Conservation (phyloP, 495 filamentous ascomycete species). For the Neurospora sp. region DNA sequence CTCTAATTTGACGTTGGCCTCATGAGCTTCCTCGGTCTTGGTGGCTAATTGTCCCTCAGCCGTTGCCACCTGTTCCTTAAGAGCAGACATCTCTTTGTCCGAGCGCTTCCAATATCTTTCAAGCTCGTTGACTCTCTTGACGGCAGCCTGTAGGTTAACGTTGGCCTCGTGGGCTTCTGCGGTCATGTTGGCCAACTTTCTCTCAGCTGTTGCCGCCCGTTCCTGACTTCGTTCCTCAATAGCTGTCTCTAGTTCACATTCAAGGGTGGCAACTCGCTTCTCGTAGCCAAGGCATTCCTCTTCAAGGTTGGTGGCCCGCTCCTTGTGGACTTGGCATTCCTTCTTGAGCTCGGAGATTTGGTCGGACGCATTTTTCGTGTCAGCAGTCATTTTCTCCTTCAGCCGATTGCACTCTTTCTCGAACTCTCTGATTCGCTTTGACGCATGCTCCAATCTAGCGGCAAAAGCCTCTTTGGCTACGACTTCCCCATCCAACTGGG, state of each 20-base stretch:
- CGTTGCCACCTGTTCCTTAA: neutral
- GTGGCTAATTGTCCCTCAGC: neutral
- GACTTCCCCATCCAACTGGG: neutral
- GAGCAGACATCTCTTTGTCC: too few species aligned
- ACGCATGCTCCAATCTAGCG: neutral
- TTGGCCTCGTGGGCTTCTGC: neutral
- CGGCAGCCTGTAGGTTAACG: neutral
- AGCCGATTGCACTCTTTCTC: neutral
- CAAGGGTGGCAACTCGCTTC: neutral
- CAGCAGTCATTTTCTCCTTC: neutral
- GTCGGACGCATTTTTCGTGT: neutral
- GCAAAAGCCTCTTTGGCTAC: neutral
- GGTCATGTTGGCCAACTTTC: neutral
- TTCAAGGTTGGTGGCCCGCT: neutral
- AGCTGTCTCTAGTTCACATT: neutral
- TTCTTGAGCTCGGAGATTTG: neutral
- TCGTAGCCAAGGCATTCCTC: neutral
- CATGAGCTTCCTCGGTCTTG: neutral
- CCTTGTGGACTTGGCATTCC: neutral
- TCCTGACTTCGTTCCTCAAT: neutral
- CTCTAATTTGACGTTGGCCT: neutral
- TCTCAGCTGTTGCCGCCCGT: neutral
- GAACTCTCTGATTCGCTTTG: neutral
- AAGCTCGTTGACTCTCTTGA: neutral
- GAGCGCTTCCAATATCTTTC: neutral